A percentile compares a stretch with the other conserved stretches of the same genome.
Evolutionary conservation across 31 red algal species (phyloP).

Genomic region (Odonthalia washingtoniensis): DNA sequence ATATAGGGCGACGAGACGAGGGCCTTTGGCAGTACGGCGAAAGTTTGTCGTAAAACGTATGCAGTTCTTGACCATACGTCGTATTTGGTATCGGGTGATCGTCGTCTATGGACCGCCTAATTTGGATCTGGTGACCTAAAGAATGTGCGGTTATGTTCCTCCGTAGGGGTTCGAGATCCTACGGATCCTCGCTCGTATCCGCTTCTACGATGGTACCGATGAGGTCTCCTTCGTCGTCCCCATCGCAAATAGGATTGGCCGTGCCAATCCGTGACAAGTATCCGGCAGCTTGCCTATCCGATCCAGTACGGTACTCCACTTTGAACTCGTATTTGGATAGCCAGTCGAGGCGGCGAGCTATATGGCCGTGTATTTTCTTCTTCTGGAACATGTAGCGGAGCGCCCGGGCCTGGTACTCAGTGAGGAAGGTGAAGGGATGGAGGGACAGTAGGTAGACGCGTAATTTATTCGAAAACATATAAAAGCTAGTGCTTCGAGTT

Average conservation of each 20-base stretch:
- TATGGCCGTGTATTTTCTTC: slow-evolving; percentile 28
- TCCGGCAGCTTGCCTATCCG: background rate
- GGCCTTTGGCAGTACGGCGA: background rate
- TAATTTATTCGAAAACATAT: too few species aligned
- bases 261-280: slow-evolving; percentile 14
- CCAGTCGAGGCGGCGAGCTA: slow-evolving; percentile 42
- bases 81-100: background rate
- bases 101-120: background rate
- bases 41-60: slow-evolving; percentile 2
- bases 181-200: background rate
- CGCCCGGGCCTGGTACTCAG: slow-evolving; percentile 39
- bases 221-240: slow-evolving; percentile 5
- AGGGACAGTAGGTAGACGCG: slow-evolving; percentile 29
- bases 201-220: background rate
- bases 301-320: slow-evolving; percentile 17
- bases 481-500: too few species aligned
- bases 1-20: background rate
- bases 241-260: background rate
- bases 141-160: background rate
- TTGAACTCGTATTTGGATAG: slow-evolving; percentile 33
- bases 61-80: background rate
- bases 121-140: background rate
- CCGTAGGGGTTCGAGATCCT: background rate
- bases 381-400: slow-evolving; percentile 31
- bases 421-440: slow-evolving; percentile 30